Evolutionary conservation across 2,329 filamentous ascomycete species (phyloP).

Genomic region (Fusarium succisae): DNA sequence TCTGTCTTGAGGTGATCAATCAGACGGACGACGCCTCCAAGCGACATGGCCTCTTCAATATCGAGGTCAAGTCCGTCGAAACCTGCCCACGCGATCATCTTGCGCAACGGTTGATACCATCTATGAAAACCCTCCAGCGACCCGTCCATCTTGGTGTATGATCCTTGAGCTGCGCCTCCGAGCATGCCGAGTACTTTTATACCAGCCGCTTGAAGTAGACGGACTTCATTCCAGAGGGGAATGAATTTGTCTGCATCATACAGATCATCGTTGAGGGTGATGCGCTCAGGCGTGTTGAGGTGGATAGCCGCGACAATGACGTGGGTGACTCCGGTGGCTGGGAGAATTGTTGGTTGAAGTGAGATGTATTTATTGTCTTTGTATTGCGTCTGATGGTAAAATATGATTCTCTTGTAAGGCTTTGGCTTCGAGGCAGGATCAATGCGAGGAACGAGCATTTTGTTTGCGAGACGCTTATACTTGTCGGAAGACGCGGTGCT

Average conservation of each 20-base stretch:
- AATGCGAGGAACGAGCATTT: conserved; percentile 13
- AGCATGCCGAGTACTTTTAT: conserved; percentile 86
- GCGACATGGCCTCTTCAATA: conserved; percentile 77
- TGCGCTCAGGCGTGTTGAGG: conserved; percentile 71
- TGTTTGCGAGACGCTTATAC: background rate
- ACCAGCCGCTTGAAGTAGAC: conserved; percentile 73
- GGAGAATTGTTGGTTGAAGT: conserved; percentile 57
- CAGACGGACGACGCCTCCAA: conserved; percentile 70
- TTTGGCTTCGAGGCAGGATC: background rate
- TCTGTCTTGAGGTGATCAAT: conserved; percentile 73
- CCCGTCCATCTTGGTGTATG: conserved; percentile 67
- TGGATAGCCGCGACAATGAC: conserved; percentile 86
- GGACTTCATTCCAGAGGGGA: conserved; percentile 80
- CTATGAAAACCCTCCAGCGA: conserved; percentile 69
- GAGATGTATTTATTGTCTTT: conserved; percentile 54
- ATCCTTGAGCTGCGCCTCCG: conserved; percentile 81
- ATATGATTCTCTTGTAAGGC: conserved; percentile 51
- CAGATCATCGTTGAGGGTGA: conserved; percentile 81
- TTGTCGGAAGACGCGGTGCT: conserved; percentile 2
- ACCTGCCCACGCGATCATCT: conserved; percentile 66
- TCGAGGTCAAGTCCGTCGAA: conserved; percentile 79
- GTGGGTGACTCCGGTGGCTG: conserved; percentile 69
- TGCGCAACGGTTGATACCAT: conserved; percentile 75
- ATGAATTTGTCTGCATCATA: conserved; percentile 71
- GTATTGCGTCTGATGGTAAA: conserved; percentile 62